Evolutionary conservation across 2,329 filamentous ascomycete genomes (phyloP), one percentile per base, ranked within the genome.

Genomic region (Ophiostoma piceae): DNA sequence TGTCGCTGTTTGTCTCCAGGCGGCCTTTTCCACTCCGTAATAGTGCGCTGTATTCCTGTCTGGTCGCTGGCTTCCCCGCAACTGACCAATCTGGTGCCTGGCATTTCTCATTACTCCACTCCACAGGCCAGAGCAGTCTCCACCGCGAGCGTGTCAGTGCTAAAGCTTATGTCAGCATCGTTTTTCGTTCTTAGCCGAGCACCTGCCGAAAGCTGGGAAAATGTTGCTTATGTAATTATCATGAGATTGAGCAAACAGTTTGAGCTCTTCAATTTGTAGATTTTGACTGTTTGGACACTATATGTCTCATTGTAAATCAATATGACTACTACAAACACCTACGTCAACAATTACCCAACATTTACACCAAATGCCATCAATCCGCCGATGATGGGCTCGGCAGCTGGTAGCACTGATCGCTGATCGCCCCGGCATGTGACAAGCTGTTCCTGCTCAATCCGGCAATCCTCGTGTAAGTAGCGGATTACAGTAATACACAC

Each of bases 51-150:
- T 22, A 22, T 11, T 65, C 32, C 12, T 22, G 37, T 26, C 35
- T 65, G 14, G 26, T 32, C 32, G 6, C 57, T 62, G 57, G 11
- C 26, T 62, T 66, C 35, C 37, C 64, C 64, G 14, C 64, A 41
- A n/a, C 70, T 67, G 67, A 70, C 72, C 72, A 73, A 73, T 73
- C 72, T 73, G 16, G 41, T 66, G 70, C 66, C 57, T 64, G 68
- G 57, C 71, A 74, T 74, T 73, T 73, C 73, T 72, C 72, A 74
- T 73, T 74, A 73, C 70, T 71, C 71, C 71, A 69, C 72, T 64
- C 54, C 43, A 54, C 39, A 57, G n/a, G 51, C 7, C 19, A 26
- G 7, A 47, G 16, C n/a, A 8, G 12, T 62, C 5, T n/a, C 60
- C 60, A 65, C 60, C 22, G 57, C 29, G 26, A 22, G n/a, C n/a